Evolutionary conservation across 2,329 filamentous ascomycete species (phyloP).

Genomic region (Alternaria viburni): DNA sequence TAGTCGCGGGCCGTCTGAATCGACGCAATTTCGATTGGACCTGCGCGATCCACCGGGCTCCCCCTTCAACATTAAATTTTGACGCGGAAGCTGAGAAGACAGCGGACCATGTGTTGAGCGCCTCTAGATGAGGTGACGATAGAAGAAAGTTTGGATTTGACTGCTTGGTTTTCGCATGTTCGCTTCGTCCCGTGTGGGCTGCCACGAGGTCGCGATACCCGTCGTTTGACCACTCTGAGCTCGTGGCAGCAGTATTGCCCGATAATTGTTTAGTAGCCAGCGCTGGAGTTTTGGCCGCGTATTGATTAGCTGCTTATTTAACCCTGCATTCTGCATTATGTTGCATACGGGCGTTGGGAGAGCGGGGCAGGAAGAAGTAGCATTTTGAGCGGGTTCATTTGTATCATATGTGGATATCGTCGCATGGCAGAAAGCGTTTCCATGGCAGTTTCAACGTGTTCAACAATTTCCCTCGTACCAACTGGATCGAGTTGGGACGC

Average conservation of each 20-base stretch:
- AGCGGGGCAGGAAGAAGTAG: slow-evolving; percentile 16
- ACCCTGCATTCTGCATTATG: slow-evolving; percentile 32
- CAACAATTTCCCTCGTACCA: slow-evolving; percentile 12
- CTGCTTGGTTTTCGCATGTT: slow-evolving; percentile 35
- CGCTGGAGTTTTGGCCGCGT: slow-evolving; percentile 42
- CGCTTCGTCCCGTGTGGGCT: slow-evolving; percentile 30
- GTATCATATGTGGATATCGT: slow-evolving; percentile 28
- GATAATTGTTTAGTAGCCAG: slow-evolving; percentile 35
- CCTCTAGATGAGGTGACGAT: slow-evolving; percentile 30
- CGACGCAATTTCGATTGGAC: slow-evolving; percentile 43
- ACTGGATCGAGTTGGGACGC: slow-evolving; percentile 8
- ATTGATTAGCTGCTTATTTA: slow-evolving; percentile 25
- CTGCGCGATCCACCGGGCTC: slow-evolving; percentile 45
- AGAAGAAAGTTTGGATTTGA: slow-evolving; percentile 29
- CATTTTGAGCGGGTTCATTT: slow-evolving; percentile 25
- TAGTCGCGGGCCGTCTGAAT: slow-evolving; percentile 38
- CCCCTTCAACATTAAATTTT: slow-evolving; percentile 49
- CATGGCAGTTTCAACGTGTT: slow-evolving; percentile 14
- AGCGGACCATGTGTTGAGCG: not conserved
- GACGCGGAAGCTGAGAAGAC: slow-evolving; percentile 18
- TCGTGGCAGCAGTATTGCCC: slow-evolving; percentile 39
- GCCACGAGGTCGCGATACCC: slow-evolving; percentile 47
- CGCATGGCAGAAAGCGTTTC: slow-evolving; percentile 14
- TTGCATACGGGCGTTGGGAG: slow-evolving; percentile 27
- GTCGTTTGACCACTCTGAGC: slow-evolving; percentile 34